phyloP scores from a whole-genome alignment of 441 rosid genomes.

The Brassica balearica region DNA sequence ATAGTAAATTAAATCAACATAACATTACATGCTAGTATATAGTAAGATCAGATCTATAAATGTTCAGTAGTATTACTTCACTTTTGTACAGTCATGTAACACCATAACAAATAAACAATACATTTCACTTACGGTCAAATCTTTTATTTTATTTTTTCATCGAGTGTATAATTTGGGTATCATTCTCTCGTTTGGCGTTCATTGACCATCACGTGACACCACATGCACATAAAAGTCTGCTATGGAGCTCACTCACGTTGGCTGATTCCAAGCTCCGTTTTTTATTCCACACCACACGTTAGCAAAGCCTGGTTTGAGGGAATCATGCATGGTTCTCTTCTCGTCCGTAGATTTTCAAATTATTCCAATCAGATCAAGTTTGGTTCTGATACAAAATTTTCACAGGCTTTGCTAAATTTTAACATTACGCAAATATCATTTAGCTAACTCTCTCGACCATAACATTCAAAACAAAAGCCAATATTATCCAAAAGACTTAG shows the following conservation, averaged over 20 bases:
- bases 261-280: neutral
- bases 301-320: neutral
- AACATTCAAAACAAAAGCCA: neutral
- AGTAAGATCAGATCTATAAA: slow-evolving; percentile 31
- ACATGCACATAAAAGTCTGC: slow-evolving; percentile 18
- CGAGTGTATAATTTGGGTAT: too few relatives aligned
- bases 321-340: neutral
- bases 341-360: slow-evolving; percentile 17
- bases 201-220: slow-evolving; percentile 35
- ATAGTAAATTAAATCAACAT: neutral
- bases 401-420: slow-evolving; percentile 24
- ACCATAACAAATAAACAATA: slow-evolving; percentile 14
- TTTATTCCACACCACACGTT: neutral
- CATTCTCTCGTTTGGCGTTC: neutral
- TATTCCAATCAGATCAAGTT: slow-evolving; percentile 22
- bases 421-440: neutral
- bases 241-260: neutral
- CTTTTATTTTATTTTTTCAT: neutral
- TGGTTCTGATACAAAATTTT: slow-evolving; percentile 39
- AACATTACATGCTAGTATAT: slow-evolving; percentile 5
- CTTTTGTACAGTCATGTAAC: slow-evolving; percentile 27
- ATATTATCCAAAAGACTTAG: slow-evolving; percentile 35
- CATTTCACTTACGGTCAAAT: slow-evolving; percentile 21
- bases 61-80: neutral
- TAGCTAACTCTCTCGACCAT: neutral